These are phyloP conservation scores for Tulasnella sp. DNA, from an alignment of 768 basidiomycete species.

Conservation along the genomic window DNA sequence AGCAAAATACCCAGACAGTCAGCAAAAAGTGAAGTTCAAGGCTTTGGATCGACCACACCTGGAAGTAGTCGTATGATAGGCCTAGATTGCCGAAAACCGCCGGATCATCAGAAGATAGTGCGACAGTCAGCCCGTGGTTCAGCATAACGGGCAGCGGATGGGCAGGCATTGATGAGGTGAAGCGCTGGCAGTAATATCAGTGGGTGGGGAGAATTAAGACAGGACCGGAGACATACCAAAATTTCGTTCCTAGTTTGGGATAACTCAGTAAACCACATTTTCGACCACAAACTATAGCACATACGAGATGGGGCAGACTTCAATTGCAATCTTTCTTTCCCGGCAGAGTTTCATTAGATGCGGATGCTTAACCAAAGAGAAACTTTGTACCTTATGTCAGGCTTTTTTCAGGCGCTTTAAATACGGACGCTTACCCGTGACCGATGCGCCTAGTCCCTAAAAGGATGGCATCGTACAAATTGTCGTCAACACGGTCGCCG, in stretches of 20 bases:
- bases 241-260: too few species aligned
- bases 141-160: slow-evolving; percentile 72
- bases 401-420: not conserved
- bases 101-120: slow-evolving; percentile 75
- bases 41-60: slow-evolving; percentile 48
- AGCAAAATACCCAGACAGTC: not conserved
- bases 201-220: not conserved
- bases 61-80: slow-evolving; percentile 76
- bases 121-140: slow-evolving; percentile 73
- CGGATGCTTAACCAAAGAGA: too few species aligned
- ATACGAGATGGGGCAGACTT: too few species aligned
- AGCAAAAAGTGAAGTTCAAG: too few species aligned
- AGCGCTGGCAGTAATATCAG: slow-evolving; percentile 50
- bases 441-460: slow-evolving; percentile 80
- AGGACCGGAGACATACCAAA: slow-evolving; percentile 51
- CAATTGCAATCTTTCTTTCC: too few species aligned
- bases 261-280: too few species aligned
- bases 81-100: too few species aligned
- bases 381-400: slow-evolving; percentile 48
- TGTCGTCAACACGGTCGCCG: slow-evolving; percentile 58
- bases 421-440: slow-evolving; percentile 59
- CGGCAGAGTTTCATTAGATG: too few species aligned
- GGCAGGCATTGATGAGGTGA: too few species aligned
- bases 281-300: too few species aligned
- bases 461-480: slow-evolving; percentile 77